phyloP scores from a whole-genome alignment of 192 early-diverging fungal genomes.

The Coemansia sp. region DNA sequence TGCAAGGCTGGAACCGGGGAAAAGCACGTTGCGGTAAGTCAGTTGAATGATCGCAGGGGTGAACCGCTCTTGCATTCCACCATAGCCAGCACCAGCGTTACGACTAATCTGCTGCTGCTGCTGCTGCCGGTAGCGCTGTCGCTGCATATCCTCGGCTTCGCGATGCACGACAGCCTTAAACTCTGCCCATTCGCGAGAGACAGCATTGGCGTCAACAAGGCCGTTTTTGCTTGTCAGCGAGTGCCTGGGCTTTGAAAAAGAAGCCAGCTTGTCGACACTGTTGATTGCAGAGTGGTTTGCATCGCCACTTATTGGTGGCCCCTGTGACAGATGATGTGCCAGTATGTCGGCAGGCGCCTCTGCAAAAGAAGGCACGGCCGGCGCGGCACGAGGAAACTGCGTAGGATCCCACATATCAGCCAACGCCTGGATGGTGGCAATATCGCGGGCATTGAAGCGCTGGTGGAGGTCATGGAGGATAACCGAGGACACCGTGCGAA shows the following conservation, averaged over 20 bases:
- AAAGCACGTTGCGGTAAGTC: constrained; percentile 22
- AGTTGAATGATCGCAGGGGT: constrained; percentile 29
- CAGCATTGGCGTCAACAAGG: constrained; percentile 8
- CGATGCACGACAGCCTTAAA: constrained; percentile 25
- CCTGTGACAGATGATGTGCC: constrained; percentile 8
- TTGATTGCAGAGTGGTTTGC: too few species aligned
- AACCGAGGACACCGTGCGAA: constrained; percentile 36
- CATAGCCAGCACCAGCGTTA: too few species aligned
- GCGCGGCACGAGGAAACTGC: constrained; percentile 19
- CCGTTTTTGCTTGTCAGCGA: too few species aligned
- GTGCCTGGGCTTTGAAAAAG: too few species aligned
- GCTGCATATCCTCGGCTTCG: background rate
- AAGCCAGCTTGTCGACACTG: too few species aligned
- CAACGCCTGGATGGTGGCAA: constrained; percentile 30
- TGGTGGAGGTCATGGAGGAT: constrained; percentile 39
- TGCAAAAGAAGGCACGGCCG: constrained; percentile 9
- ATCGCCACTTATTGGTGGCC: background rate
- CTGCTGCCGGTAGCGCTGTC: background rate
- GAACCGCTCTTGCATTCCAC: too few species aligned
- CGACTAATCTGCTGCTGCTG: background rate
- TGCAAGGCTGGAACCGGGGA: constrained; percentile 18
- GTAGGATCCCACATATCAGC: constrained; percentile 46
- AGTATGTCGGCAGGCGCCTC: constrained; percentile 10
- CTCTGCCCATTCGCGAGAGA: constrained; percentile 19
- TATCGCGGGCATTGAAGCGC: constrained; percentile 25